Evolutionary conservation across 805 yeast species (phyloP).

Genomic region (Myxozyma sirexii): DNA sequence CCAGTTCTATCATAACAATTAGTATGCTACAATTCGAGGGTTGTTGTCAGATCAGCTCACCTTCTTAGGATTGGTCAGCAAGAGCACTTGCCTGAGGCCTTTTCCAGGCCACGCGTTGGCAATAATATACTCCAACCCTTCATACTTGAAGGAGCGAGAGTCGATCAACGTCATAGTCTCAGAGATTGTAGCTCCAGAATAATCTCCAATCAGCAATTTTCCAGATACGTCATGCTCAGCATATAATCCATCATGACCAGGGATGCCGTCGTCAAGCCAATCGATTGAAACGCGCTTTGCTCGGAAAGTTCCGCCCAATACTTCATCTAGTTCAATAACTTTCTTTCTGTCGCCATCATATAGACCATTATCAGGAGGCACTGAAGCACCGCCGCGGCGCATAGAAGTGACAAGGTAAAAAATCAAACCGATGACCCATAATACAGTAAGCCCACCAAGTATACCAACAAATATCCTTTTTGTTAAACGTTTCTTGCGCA

Average conservation of each 20-base stretch:
- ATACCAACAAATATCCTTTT: constrained; percentile 27
- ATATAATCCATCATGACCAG: constrained; percentile 32
- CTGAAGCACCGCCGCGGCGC: constrained; percentile 3
- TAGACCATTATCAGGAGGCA: not conserved
- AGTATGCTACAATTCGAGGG: too few relatives aligned
- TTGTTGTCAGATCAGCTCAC: too few relatives aligned
- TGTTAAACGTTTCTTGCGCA: constrained; percentile 7
- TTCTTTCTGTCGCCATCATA: not conserved
- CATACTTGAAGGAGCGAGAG: constrained; percentile 15
- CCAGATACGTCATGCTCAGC: constrained; percentile 27
- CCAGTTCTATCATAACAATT: constrained; percentile 51
- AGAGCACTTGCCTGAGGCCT: constrained; percentile 49
- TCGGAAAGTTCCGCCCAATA: constrained; percentile 24
- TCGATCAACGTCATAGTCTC: constrained; percentile 21
- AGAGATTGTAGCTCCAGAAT: constrained; percentile 25
- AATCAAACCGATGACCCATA: constrained; percentile 28
- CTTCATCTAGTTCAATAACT: constrained; percentile 16
- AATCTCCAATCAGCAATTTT: constrained; percentile 27
- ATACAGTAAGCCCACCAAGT: constrained; percentile 10
- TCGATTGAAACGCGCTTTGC: constrained; percentile 18
- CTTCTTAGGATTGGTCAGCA: constrained; percentile 53
- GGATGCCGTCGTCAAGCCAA: constrained; percentile 33
- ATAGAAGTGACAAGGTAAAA: constrained; percentile 21
- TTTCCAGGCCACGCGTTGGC: constrained; percentile 25
- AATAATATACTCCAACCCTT: constrained; percentile 12